These are phyloP conservation scores for Xerocomus cyaneibrunnescens DNA, from an alignment of 1,284 basidiomycete species.

Conservation along the genomic window DNA sequence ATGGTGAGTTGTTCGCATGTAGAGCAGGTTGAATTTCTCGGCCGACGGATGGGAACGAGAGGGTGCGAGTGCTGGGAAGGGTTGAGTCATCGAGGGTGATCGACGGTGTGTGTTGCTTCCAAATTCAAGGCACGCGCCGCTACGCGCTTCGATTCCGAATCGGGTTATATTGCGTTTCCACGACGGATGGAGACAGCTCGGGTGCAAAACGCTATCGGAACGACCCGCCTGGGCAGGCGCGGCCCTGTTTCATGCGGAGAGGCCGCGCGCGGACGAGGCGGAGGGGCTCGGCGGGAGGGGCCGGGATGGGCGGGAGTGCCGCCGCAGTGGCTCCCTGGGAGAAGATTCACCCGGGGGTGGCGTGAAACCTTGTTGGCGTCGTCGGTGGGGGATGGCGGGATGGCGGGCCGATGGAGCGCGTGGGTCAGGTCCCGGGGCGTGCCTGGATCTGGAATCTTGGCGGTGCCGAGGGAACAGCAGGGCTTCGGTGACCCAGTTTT, in stretches of 20 bases:
- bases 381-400: conserved; percentile 19
- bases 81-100: conserved; percentile 37
- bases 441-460: conserved; percentile 38
- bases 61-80: conserved; percentile 2
- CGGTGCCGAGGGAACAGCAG: conserved; percentile 36
- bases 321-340: conserved; percentile 10
- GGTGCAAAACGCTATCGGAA: conserved; percentile 3
- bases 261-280: background rate
- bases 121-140: conserved; percentile 31
- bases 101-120: conserved; percentile 34
- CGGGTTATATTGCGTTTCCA: conserved; percentile 26
- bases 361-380: conserved; percentile 27
- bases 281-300: conserved; percentile 7
- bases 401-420: conserved; percentile 24
- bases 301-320: conserved; percentile 4
- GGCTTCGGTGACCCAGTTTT: conserved; percentile 30
- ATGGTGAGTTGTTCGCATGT: background rate
- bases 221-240: background rate
- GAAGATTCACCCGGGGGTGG: conserved; percentile 18
- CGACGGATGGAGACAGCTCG: background rate
- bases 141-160: conserved; percentile 29
- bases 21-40: background rate
- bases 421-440: conserved; percentile 19
- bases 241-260: conserved; percentile 22
- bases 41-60: conserved; percentile 21